These are phyloP conservation scores for Mucor irregularis DNA, from an alignment of 371 early-diverging fungal genomes.

Conservation along the genomic window DNA sequence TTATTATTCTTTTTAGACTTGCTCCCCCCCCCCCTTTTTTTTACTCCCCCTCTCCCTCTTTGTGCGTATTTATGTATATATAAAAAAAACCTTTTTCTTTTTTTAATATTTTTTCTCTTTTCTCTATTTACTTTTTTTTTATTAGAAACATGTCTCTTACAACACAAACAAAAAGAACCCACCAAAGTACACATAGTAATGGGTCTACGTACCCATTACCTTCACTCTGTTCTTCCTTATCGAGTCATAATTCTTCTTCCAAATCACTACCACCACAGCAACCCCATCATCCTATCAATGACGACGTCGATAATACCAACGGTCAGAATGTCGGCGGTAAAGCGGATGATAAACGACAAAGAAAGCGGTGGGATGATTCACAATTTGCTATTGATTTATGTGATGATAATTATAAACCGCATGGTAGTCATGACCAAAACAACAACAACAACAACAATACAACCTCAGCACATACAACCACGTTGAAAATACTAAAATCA, in stretches of 20 bases:
- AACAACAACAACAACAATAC: no score
- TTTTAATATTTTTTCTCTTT: no score
- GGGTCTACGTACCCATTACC: constrained; percentile 9
- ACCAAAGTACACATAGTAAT: constrained; percentile 10
- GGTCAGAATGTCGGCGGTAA: background rate
- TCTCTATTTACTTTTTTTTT: background rate
- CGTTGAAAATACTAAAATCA: no score
- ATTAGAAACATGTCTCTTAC: background rate
- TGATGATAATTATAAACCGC: constrained; percentile 13
- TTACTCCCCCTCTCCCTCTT: no score
- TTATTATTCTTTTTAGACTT: no score
- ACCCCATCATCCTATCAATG: background rate
- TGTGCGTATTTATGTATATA: no score
- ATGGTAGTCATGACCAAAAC: background rate
- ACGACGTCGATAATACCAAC: background rate
- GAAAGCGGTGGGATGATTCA: constrained; percentile 31
- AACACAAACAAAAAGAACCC: background rate
- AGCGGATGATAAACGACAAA: background rate
- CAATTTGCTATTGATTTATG: constrained; percentile 29
- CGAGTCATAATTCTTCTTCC: constrained; percentile 10
- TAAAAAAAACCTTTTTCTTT: background rate
- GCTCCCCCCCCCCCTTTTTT: no score
- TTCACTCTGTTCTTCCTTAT: constrained; percentile 9
- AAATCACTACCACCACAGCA: background rate
- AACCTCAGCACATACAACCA: no score